Percentiles rank a stretch among this genome's conserved stretches.
phyloP scores from a whole-genome alignment of 768 basidiomycete species.

The Russula brevipes region DNA sequence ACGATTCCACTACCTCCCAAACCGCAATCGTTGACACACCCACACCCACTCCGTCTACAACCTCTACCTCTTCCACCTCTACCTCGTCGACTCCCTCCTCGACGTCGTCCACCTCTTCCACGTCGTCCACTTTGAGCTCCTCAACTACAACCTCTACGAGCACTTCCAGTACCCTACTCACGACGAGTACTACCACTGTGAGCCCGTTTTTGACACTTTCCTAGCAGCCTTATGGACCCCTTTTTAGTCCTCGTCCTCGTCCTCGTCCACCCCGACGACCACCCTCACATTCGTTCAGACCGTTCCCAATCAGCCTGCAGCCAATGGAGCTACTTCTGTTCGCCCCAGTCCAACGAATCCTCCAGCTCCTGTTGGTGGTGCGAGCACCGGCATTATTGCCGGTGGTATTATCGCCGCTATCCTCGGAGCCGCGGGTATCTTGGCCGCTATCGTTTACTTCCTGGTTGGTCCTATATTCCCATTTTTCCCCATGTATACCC shows the following conservation, averaged over 20 bases:
- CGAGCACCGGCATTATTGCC: conserved; percentile 28
- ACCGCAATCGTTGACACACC: not conserved
- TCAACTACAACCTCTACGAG: not conserved
- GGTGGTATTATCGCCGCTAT: conserved; percentile 36
- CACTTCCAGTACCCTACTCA: not conserved
- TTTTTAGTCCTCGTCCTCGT: not conserved
- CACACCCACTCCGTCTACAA: not conserved
- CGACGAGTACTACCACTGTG: not conserved
- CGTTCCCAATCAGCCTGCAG: not conserved
- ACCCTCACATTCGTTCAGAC: conserved; percentile 14
- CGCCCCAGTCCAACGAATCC: conserved; percentile 7
- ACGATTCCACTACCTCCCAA: not conserved
- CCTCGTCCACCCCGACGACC: not conserved
- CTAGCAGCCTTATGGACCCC: not conserved
- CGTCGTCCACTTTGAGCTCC: conserved; percentile 1
- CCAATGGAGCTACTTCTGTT: conserved; percentile 5
- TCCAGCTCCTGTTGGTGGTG: conserved; percentile 11
- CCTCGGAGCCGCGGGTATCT: conserved; percentile 32
- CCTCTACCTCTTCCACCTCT: not conserved
- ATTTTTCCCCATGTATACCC: not conserved
- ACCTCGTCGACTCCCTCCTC: not conserved
- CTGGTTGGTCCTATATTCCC: conserved; percentile 30
- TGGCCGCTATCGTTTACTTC: conserved; percentile 34
- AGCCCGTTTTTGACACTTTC: not conserved
- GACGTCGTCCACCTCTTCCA: not conserved